These are phyloP conservation scores for Funneliformis caledonium DNA, from an alignment of 371 early-diverging fungal species.

Conservation along the genomic window DNA sequence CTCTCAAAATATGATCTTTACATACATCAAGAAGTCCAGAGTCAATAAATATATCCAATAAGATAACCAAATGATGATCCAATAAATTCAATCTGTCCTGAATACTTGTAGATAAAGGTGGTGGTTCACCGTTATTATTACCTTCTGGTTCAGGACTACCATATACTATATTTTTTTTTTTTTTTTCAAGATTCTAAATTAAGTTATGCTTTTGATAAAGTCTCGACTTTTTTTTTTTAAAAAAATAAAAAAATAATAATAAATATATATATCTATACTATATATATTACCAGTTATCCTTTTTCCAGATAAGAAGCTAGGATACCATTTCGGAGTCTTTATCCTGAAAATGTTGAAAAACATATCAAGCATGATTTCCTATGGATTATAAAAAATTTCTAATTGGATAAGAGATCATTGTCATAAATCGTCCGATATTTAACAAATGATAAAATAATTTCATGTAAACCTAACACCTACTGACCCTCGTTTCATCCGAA, in stretches of 20 bases:
- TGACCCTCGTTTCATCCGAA: slow-evolving; percentile 75
- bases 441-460: neutral
- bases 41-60: slow-evolving; percentile 78
- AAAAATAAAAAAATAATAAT: too few relatives aligned
- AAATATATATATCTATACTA: neutral
- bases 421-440: slow-evolving; percentile 10
- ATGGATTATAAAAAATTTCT: slow-evolving; percentile 34
- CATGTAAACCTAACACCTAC: slow-evolving; percentile 30
- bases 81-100: slow-evolving; percentile 63
- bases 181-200: slow-evolving; percentile 17
- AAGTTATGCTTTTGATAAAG: neutral
- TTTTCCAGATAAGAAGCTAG: slow-evolving; percentile 54
- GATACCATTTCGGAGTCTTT: slow-evolving; percentile 67
- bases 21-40: slow-evolving; percentile 78
- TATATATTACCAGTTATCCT: slow-evolving; percentile 41
- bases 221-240: neutral
- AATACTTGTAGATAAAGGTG: slow-evolving; percentile 20
- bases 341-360: slow-evolving; percentile 79
- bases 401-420: slow-evolving; percentile 30
- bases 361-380: slow-evolving; percentile 80
- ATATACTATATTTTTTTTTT: slow-evolving; percentile 44
- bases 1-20: neutral
- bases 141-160: slow-evolving; percentile 28
- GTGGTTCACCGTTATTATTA: slow-evolving; percentile 14
- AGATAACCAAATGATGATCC: slow-evolving; percentile 72